These are phyloP conservation scores for Ceriops decandra DNA, from an alignment of 345 rosid genomes.

Conservation along the genomic window DNA sequence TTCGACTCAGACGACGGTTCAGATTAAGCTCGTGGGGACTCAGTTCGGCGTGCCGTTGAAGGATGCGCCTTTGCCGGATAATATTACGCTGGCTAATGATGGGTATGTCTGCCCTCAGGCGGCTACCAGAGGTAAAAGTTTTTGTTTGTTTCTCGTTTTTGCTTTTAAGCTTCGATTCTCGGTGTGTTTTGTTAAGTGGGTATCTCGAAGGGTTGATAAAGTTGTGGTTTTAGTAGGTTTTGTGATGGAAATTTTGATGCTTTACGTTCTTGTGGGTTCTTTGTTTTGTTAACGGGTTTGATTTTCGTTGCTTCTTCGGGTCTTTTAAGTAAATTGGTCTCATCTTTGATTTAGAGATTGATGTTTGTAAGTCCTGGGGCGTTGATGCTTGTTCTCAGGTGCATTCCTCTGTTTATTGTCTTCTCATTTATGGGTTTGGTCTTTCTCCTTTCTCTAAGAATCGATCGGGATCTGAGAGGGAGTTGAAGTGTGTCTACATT, in stretches of 20 bases:
- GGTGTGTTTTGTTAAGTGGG: not conserved
- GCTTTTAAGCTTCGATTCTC: not conserved
- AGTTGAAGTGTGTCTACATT: not conserved
- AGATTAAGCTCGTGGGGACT: constrained; percentile 73
- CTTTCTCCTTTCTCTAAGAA: not conserved
- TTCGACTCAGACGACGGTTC: constrained; percentile 65
- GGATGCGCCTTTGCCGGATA: constrained; percentile 61
- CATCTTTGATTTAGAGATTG: not conserved
- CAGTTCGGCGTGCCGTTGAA: constrained; percentile 79
- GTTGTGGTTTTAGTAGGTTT: no score
- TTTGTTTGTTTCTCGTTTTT: not conserved
- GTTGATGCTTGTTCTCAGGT: not conserved
- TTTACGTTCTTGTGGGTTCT: no score
- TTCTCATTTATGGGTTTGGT: not conserved
- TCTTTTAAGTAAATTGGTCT: not conserved
- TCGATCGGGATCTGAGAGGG: not conserved
- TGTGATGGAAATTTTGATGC: no score
- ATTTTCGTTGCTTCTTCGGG: not conserved
- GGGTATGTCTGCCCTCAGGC: constrained; percentile 60
- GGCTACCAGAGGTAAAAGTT: constrained; percentile 44
- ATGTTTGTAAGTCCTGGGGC: not conserved
- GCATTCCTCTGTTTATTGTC: not conserved
- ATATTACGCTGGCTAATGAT: constrained; percentile 67
- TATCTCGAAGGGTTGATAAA: no score
- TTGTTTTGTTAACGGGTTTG: no score